Base-by-base conservation (phyloP, 2,329 filamentous ascomycete genomes). In the Aspergillus eucalypticola region DNA sequence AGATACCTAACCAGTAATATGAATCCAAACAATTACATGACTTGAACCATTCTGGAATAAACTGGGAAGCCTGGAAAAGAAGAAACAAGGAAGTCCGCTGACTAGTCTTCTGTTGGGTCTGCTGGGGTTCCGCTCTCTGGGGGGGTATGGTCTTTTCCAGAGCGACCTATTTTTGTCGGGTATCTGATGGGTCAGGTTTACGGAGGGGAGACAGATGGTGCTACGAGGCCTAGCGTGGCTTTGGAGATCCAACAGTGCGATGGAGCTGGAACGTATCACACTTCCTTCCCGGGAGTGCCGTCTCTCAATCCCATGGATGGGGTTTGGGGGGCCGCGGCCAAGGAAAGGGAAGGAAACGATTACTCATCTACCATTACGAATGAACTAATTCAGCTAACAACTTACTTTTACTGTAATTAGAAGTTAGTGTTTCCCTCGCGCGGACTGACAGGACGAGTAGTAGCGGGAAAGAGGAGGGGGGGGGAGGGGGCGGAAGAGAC, bases 1-100 rank as follows among this genome's bases (percentile, higher is more conserved):
- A 55, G 59, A 58, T 49, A 62, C 19, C 50, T 65, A 67, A 64
- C 63, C 58, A 44, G 42, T 23, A 44, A 56, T 55, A 57, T 63
- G 52, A 56, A 35, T 35, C 11, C 32, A 35, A 59, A 55, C 57
- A 54, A 60, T 55, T 50, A 54, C 54, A 54, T 56, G 32, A 60
- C 48, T 57, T 52, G 17, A 53, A 59, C 25, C 5, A 25, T 49
- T 49, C 46, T 49, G 27, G 48, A 54, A 44, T 29, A 29, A 32
- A 46, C 52, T 21, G 41, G 39, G 39, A 39, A 54, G 25, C 25
- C 3, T 11, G n/a, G 39, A 25, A 10, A 10, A 21, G 21, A 17
- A 44, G 39, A 54, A 46, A 27, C 38, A 54, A 44, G 52, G 39
- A 8, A 51, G 35, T 23, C 25, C 13, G 5, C 17, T 6, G 46